These are phyloP conservation scores for Paspalum notatum DNA, from an alignment of 176 grass and related monocot species.

Conservation along the genomic window DNA sequence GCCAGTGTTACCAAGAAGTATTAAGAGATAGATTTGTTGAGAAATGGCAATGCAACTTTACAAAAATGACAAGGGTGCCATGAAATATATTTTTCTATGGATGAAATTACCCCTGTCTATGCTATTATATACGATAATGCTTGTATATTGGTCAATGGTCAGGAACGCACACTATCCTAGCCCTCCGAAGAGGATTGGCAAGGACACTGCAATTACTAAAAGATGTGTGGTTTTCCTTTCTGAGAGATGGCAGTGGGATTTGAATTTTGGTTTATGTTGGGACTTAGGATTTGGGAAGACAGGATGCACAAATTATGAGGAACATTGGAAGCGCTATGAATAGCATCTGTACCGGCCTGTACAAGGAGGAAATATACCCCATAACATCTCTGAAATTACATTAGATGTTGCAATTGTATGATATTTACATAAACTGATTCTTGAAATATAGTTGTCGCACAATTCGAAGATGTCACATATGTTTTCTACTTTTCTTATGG, in stretches of 20 bases:
- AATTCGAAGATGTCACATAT: not conserved
- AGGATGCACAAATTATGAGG: not conserved
- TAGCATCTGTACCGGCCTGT: not conserved
- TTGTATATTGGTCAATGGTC: too few relatives aligned
- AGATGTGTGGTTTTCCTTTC: not conserved
- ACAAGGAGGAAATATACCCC: not conserved
- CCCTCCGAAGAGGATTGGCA: not conserved
- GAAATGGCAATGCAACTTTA: constrained; percentile 11
- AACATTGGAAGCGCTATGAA: not conserved
- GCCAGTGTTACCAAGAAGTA: not conserved
- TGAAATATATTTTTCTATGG: too few relatives aligned
- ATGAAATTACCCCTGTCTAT: too few relatives aligned
- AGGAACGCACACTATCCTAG: too few relatives aligned
- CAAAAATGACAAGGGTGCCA: constrained; percentile 24
- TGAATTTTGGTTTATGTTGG: not conserved
- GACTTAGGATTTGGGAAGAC: not conserved
- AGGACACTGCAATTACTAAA: not conserved
- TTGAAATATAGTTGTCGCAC: constrained; percentile 1
- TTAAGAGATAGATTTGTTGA: constrained; percentile 17
- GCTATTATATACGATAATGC: too few relatives aligned
- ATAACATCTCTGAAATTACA: not conserved
- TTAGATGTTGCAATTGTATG: constrained; percentile 1
- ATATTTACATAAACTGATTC: constrained; percentile 18
- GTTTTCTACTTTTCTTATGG: constrained; percentile 2
- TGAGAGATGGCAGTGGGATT: not conserved